Evolutionary conservation across 345 rosid genomes (phyloP).

Genomic region (Moringa oleifera): DNA sequence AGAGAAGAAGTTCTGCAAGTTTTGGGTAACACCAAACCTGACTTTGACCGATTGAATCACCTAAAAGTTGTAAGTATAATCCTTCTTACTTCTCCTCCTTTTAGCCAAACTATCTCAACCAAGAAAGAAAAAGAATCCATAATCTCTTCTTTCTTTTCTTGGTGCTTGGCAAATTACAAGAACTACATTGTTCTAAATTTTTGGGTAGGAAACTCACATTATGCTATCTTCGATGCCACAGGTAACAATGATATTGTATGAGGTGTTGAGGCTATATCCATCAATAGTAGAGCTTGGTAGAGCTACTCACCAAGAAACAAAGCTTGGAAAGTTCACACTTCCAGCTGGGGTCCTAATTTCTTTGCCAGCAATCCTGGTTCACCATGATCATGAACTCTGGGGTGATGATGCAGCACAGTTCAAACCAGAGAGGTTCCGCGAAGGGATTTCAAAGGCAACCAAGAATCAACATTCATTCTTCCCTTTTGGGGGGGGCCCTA

Average conservation of each 20-base stretch:
- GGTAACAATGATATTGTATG: slow-evolving; percentile 32
- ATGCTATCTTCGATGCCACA: slow-evolving; percentile 8
- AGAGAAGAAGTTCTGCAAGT: slow-evolving; percentile 31
- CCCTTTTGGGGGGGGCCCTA: slow-evolving; percentile 30
- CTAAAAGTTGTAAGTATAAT: slow-evolving; percentile 19
- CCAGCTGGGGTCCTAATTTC: slow-evolving; percentile 33
- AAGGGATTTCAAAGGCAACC: slow-evolving; percentile 47
- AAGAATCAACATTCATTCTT: slow-evolving; percentile 35
- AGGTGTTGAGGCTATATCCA: slow-evolving; percentile 31
- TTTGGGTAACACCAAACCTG: slow-evolving; percentile 14
- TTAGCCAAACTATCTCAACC: no score
- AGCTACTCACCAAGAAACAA: slow-evolving; percentile 27
- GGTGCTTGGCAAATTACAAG: no score
- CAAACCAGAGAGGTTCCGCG: slow-evolving; percentile 45
- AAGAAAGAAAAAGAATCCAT: no score
- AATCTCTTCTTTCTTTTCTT: no score
- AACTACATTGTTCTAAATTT: no score
- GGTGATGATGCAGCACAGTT: slow-evolving; percentile 55
- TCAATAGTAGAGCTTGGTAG: slow-evolving; percentile 19
- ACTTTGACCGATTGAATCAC: slow-evolving; percentile 14
- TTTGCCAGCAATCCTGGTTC: slow-evolving; percentile 30
- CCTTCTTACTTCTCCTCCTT: no score
- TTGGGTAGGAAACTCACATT: no score
- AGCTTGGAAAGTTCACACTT: slow-evolving; percentile 34
- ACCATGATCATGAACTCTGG: slow-evolving; percentile 47